These are phyloP conservation scores for Paramecium pentaurelia DNA, from an alignment of 73 alveolate genomes.

Conservation along the genomic window DNA sequence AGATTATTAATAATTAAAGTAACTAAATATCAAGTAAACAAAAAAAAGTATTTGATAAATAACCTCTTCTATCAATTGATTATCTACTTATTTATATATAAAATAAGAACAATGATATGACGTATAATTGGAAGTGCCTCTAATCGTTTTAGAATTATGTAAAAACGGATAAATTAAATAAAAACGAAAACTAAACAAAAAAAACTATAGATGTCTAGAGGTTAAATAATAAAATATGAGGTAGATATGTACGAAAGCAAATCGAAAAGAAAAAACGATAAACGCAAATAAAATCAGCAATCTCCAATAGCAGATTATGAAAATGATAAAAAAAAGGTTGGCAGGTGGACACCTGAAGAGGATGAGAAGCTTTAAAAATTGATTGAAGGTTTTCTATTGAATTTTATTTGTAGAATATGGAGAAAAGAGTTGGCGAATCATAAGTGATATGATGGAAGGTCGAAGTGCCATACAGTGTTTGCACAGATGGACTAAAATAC, in stretches of 20 bases:
- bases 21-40: not conserved
- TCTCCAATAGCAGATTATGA: constrained; percentile 34
- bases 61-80: not conserved
- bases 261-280: not conserved
- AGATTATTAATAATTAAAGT: not conserved
- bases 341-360: constrained; percentile 46
- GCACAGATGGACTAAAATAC: constrained; percentile 84
- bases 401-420: constrained; percentile 50
- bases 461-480: constrained; percentile 82
- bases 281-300: not conserved
- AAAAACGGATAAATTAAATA: constrained; percentile 25
- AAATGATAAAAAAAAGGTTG: constrained; percentile 39
- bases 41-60: not conserved
- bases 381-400: constrained; percentile 5
- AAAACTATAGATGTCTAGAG: constrained; percentile 30
- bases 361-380: constrained; percentile 31
- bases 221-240: constrained; percentile 11
- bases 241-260: constrained; percentile 32
- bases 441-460: constrained; percentile 74
- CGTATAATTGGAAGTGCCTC: not conserved
- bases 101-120: not conserved
- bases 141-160: constrained; percentile 9
- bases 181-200: constrained; percentile 3
- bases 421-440: constrained; percentile 75
- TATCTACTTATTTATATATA: not conserved